Base-by-base conservation (phyloP, 805 yeast species). In the Lachancea quebecensis region DNA sequence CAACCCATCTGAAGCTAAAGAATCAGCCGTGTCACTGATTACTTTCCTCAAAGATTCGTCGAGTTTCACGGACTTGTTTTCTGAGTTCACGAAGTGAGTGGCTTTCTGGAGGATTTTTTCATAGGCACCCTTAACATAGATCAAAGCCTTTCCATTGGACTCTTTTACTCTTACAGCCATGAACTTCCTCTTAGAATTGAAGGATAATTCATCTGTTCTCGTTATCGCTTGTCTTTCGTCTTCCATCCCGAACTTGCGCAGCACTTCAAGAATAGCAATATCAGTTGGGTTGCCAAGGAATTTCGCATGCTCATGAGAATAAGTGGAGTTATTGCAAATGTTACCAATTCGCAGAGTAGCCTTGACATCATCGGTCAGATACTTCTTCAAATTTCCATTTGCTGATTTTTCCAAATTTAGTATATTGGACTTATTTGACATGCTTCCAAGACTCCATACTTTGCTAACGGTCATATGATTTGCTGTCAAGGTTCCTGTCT, bases 211-310 rank as follows among this genome's bases (percentile, higher is more conserved):
- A 51, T 75, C 74, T 3, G 75, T 58, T 57, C 93, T 78, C 21
- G 75, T 70, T 11, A 50, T 47, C 7, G 80, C 70, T 27, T 70
- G 69, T 63, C 99, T 80, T 9, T 65, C 58, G 62, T 93, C 98
- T 6, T 77, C 79, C 40, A 87, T 59, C 2, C 82, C 85, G 65
- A 89, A 88, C 47, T 75, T 77, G 4, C 78, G 69, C 46, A 89
- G 69, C 30, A 79, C 77, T 64, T 87, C 96, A 45, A 89, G 71
- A 36, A 93, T 70, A 0, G 99, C 98, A 54, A 90, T 80, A 67
- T 93, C 99, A 11, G 96, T 88, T 34, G 99, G 95, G 64, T 91
- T 93, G 25, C 99, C 99, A 39, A 85, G 77, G 58, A 68, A 83
- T 58, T 77, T 81, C 47, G 78, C 84, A 58, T 74, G 77, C 56